A percentile compares a stretch with the other conserved stretches of the same genome.
These are phyloP conservation scores for Blastobotrys buckinghamii DNA, from an alignment of 1,139 yeast species.

Conservation along the genomic window DNA sequence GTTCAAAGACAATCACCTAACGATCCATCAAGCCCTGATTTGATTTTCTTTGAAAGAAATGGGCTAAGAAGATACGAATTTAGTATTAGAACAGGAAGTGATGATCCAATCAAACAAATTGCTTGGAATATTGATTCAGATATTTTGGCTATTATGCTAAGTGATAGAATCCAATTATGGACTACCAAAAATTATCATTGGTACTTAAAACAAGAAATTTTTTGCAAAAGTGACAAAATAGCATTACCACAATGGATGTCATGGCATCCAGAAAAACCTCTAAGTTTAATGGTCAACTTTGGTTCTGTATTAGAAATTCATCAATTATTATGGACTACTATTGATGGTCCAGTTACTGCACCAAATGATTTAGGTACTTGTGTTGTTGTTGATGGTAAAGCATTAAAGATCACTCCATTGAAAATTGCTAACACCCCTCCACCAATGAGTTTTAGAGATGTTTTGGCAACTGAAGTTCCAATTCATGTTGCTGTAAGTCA, in stretches of 20 bases:
- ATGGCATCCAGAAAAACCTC: conserved; percentile 90
- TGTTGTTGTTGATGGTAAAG: conserved; percentile 72
- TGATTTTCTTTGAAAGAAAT: conserved; percentile 81
- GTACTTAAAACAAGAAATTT: conserved; percentile 81
- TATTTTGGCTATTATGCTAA: conserved; percentile 60
- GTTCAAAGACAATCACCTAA: conserved; percentile 50
- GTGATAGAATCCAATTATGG: conserved; percentile 74
- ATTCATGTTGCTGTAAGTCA: conserved; percentile 59
- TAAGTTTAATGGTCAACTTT: conserved; percentile 51
- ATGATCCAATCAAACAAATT: conserved; percentile 45
- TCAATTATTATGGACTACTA: conserved; percentile 60
- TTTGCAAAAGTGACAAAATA: conserved; percentile 22
- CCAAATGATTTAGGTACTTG: conserved; percentile 76
- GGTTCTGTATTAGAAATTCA: conserved; percentile 46
- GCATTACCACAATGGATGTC: conserved; percentile 9
- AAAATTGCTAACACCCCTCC: conserved; percentile 91
- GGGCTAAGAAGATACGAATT: conserved; percentile 92
- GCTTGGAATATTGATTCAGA: conserved; percentile 86
- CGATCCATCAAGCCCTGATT: conserved; percentile 24
- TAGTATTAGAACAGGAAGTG: conserved; percentile 52
- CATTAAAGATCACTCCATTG: conserved; percentile 75
- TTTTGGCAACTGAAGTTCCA: conserved; percentile 41
- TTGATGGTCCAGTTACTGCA: conserved; percentile 60
- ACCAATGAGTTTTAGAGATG: conserved; percentile 72
- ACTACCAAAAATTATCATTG: conserved; percentile 90